phyloP scores from a whole-genome alignment of 768 basidiomycete species.

The Saitozyma sp. region DNA sequence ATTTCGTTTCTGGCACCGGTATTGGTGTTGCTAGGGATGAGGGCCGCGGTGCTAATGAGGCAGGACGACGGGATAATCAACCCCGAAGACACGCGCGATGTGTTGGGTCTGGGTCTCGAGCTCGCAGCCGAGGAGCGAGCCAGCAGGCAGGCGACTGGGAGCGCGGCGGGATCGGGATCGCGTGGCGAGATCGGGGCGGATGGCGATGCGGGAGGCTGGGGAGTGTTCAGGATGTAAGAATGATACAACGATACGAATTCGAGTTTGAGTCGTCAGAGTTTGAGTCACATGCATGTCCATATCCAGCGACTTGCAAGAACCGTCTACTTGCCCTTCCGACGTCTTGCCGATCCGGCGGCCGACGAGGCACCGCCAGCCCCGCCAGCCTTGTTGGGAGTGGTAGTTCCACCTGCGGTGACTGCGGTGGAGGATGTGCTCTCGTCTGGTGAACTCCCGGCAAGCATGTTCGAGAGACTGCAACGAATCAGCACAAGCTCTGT shows the following conservation, averaged over 20 bases:
- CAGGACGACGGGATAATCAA: conserved; percentile 63
- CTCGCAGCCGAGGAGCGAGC: conserved; percentile 57
- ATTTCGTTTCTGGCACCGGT: background rate
- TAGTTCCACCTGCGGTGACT: too few species aligned
- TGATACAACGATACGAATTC: too few species aligned
- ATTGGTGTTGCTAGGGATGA: background rate
- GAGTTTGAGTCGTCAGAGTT: too few species aligned
- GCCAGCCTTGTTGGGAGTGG: too few species aligned
- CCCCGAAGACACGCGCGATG: conserved; percentile 83
- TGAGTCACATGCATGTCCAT: too few species aligned
- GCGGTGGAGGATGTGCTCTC: too few species aligned
- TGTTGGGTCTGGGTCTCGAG: conserved; percentile 81
- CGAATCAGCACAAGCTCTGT: background rate
- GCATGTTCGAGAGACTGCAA: conserved; percentile 28
- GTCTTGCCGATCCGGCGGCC: too few species aligned
- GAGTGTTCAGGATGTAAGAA: conserved; percentile 81
- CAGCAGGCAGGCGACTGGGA: conserved; percentile 54
- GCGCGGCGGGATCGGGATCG: conserved; percentile 50
- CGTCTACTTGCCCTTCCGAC: too few species aligned
- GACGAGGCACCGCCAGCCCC: too few species aligned
- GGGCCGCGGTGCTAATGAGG: conserved; percentile 4
- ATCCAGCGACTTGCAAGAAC: too few species aligned
- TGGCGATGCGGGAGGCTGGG: conserved; percentile 59
- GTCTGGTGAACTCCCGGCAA: conserved; percentile 11
- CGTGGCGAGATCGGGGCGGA: conserved; percentile 62